Base-by-base conservation (phyloP, 768 basidiomycete species). In the Phlegmacium glaucopus region DNA sequence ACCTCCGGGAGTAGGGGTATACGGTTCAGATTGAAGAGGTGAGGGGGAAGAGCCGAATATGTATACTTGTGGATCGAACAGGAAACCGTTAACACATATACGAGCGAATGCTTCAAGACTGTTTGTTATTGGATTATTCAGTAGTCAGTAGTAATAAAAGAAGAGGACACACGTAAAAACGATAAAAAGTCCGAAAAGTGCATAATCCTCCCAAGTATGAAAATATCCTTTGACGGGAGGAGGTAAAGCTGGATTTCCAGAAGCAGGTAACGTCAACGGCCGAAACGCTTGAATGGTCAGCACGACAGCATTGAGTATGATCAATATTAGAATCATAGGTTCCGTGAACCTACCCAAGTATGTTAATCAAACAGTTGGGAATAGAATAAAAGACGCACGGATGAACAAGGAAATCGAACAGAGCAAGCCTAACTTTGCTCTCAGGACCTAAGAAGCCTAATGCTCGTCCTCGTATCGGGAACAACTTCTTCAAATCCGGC, bases 51-150 rank as follows among this genome's bases (percentile, higher is more conserved):
- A 64, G 57, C 76, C 58, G 42, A 74, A 75, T 44, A 78, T 65
- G 35, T 77, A 75, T 6, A 87, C 67, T 52, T 90, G 86, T 11
- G 90, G 91, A 62, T 94, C 93, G 40, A 96, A 75, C 13, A 97
- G 62, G 52, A 98, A 79, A 17, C 95, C 95, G 18, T 87, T 90
- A 26, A 93, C 87, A 58, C 90, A 81, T 60, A 94, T 94, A 18
- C 94, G 85, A 36, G 90, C 90, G 54, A 88, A 74, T 38, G 86
- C 83, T 71, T 98, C 95, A 42, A 94, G 51, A 5, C 90, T 92
- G 52, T 7, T n/a, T 92, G 52, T 22, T 22, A 22, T n/a, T 17
- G 8, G 30, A n/a, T 18, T 26, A 49, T 16, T 57, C 50, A 49
- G 55, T 16, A 61, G n/a, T n/a, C n/a, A n/a, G 53, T 47, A 34